Conservation (phyloP, 2,329 filamentous ascomycete genomes). For the Coleophoma cylindrospora region DNA sequence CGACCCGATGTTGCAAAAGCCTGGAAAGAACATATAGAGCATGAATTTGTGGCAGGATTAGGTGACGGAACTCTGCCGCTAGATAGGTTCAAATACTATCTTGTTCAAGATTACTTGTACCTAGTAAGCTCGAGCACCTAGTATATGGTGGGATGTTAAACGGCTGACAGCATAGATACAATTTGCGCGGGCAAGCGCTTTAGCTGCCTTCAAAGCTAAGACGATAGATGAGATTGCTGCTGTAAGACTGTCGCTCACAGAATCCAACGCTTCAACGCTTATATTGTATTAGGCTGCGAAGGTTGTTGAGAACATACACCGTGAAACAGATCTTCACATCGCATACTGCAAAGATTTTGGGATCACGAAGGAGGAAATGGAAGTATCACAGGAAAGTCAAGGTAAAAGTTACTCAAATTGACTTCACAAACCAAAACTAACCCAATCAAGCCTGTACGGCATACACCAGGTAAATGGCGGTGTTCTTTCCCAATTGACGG, state of each 20-base stretch:
- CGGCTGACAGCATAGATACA: conserved; percentile 54
- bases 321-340: conserved; percentile 77
- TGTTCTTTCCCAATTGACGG: not conserved
- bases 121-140: conserved; percentile 48
- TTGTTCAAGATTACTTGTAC: conserved; percentile 90
- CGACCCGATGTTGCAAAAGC: conserved; percentile 66
- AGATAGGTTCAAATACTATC: conserved; percentile 79
- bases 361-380: conserved; percentile 68
- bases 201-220: conserved; percentile 81
- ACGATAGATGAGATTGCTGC: conserved; percentile 66
- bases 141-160: not conserved
- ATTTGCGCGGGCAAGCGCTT: conserved; percentile 79
- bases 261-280: not conserved
- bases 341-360: conserved; percentile 80
- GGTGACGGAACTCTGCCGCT: conserved; percentile 70
- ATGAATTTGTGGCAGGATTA: conserved; percentile 75
- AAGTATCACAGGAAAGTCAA: conserved; percentile 67
- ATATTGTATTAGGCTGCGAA: conserved; percentile 46
- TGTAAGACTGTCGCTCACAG: conserved; percentile 38
- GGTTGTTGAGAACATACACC: conserved; percentile 72
- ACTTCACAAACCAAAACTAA: too few species aligned
- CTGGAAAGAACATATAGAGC: conserved; percentile 75
- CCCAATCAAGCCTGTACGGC: conserved; percentile 59
- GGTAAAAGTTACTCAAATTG: conserved; percentile 37
- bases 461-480: conserved; percentile 50